Conservation (phyloP, 192 early-diverging fungal genomes). For the Podila clonocystis region DNA sequence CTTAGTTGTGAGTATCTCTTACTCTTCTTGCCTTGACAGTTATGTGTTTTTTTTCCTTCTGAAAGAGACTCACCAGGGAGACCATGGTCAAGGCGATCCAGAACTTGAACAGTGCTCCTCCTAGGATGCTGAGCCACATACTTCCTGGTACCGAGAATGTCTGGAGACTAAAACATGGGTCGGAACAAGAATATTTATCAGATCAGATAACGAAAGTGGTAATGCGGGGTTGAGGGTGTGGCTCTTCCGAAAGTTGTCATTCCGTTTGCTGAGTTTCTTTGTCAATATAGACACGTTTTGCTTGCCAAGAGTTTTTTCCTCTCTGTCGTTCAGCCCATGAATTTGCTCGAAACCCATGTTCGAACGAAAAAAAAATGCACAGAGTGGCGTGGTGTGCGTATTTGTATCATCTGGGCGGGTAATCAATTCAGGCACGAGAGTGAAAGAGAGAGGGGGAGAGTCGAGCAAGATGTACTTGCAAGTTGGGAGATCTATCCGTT, state of each 20-base stretch:
- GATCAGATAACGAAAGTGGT: neutral
- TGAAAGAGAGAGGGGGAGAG: neutral
- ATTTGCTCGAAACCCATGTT: neutral
- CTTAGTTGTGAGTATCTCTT: no score
- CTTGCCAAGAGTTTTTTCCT: neutral
- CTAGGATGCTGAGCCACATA: slow-evolving; percentile 70
- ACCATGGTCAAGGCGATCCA: slow-evolving; percentile 60
- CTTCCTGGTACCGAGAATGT: slow-evolving; percentile 71
- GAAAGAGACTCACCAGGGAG: slow-evolving; percentile 50
- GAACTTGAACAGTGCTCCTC: slow-evolving; percentile 65
- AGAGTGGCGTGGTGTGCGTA: neutral
- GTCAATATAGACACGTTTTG: neutral
- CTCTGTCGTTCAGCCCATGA: neutral
- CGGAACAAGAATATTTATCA: slow-evolving; percentile 6
- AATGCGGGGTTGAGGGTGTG: no score
- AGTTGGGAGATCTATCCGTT: no score
- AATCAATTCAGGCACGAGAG: neutral
- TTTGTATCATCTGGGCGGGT: no score
- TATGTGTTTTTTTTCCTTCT: neutral
- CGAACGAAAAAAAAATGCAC: neutral
- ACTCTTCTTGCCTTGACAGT: no score
- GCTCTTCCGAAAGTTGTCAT: no score
- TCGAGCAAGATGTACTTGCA: no score
- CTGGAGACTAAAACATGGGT: slow-evolving; percentile 54
- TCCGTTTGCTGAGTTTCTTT: no score